Conservation (phyloP, 2,329 filamentous ascomycete species). For the Aquanectria penicillioides region DNA sequence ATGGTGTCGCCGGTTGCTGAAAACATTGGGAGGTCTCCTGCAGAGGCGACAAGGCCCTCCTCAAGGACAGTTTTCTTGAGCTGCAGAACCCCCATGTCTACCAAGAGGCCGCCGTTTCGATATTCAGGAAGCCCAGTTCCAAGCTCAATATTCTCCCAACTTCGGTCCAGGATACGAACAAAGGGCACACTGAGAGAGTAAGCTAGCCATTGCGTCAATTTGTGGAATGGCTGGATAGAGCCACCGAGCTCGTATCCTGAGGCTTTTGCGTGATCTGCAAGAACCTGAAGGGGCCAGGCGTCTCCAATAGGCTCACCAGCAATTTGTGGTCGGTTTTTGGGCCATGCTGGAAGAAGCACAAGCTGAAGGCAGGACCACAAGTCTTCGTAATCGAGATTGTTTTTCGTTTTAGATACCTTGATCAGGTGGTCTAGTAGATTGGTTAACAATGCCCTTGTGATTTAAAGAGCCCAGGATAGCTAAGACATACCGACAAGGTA, state of each 20-base stretch:
- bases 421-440: conserved; percentile 56
- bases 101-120: conserved; percentile 75
- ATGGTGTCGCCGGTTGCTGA: conserved; percentile 64
- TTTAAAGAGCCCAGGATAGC: no score
- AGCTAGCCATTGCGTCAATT: conserved; percentile 77
- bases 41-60: conserved; percentile 53
- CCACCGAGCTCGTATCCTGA: background rate
- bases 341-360: conserved; percentile 60
- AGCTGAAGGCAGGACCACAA: conserved; percentile 56
- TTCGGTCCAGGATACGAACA: conserved; percentile 59
- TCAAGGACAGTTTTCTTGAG: conserved; percentile 58
- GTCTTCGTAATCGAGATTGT: conserved; percentile 48
- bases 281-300: conserved; percentile 56
- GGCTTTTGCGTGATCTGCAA: no score
- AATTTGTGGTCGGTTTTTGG: conserved; percentile 60
- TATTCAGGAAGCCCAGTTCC: conserved; percentile 78
- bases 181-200: conserved; percentile 78
- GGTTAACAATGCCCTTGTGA: no score
- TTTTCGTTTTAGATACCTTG: conserved; percentile 33
- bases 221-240: conserved; percentile 64
- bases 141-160: conserved; percentile 62
- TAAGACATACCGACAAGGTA: conserved; percentile 54
- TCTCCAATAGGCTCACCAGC: conserved; percentile 57
- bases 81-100: conserved; percentile 65
- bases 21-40: conserved; percentile 59